Evolutionary conservation across 352 stramenopile species (phyloP).

Genomic region (Pythium brassicae): DNA sequence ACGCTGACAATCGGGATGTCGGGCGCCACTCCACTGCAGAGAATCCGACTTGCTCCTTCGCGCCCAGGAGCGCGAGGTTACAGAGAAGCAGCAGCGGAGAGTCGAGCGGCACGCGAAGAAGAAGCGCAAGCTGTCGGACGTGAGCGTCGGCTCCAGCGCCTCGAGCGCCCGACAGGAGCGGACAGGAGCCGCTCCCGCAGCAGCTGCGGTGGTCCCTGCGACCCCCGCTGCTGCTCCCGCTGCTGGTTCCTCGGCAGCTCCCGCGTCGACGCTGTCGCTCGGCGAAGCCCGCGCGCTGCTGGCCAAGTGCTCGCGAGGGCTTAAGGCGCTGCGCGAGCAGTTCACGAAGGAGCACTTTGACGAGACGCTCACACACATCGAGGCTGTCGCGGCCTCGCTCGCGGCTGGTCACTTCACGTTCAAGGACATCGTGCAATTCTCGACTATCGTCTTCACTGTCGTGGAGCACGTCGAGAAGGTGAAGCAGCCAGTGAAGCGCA

Average conservation of each 20-base stretch:
- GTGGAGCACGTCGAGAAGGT: constrained; percentile 45
- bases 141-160: constrained; percentile 1
- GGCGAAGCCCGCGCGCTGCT: constrained; percentile 8
- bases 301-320: constrained; percentile 21
- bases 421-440: constrained; percentile 29
- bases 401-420: constrained; percentile 24
- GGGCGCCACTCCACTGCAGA: neutral
- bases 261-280: neutral
- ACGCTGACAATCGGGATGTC: neutral
- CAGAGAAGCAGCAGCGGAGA: constrained; percentile 21
- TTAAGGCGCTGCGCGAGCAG: constrained; percentile 30
- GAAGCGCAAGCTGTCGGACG: constrained; percentile 15
- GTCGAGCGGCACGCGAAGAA: constrained; percentile 18
- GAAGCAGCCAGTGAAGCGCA: constrained; percentile 22
- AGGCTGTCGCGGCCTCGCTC: constrained; percentile 42
- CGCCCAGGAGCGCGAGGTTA: constrained; percentile 10
- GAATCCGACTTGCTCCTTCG: constrained; percentile 8
- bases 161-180: neutral
- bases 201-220: neutral
- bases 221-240: neutral
- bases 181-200: neutral
- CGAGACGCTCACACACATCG: constrained; percentile 35
- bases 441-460: constrained; percentile 31
- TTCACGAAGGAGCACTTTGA: constrained; percentile 40
- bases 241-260: neutral